Percentiles rank a stretch among this genome's conserved stretches.
These are phyloP conservation scores for Potentilla sterilis DNA, from an alignment of 306 rosid genomes.

Conservation along the genomic window DNA sequence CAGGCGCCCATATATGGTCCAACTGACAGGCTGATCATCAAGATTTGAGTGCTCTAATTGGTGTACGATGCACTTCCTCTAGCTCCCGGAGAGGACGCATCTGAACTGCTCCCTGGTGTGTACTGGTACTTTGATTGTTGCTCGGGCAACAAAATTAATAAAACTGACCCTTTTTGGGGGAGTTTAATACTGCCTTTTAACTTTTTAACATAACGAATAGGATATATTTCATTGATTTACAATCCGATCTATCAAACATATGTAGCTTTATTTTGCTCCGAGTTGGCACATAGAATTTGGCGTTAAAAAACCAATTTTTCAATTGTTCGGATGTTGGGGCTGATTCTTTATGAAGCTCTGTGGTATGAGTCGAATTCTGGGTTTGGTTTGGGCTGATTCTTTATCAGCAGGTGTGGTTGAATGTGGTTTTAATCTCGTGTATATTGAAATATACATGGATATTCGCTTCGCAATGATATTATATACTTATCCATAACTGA, in stretches of 20 bases:
- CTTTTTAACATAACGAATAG: neutral
- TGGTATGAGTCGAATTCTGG: neutral
- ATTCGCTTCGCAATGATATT: neutral
- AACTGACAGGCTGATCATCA: conserved; percentile 27
- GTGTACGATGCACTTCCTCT: neutral
- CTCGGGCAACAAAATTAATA: conserved; percentile 23
- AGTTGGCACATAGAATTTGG: conserved; percentile 5
- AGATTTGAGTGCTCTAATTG: conserved; percentile 14
- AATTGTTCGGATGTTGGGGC: neutral
- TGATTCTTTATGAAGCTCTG: neutral
- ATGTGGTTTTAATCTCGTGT: neutral
- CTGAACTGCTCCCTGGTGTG: conserved; percentile 23
- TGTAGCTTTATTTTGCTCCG: neutral
- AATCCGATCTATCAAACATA: neutral
- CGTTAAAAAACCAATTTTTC: neutral
- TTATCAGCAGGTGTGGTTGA: neutral
- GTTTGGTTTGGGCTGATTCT: neutral
- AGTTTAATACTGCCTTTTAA: conserved; percentile 14
- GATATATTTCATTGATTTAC: conserved; percentile 24
- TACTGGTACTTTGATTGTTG: conserved; percentile 16
- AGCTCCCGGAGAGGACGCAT: neutral
- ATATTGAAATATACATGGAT: neutral
- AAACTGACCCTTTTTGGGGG: conserved; percentile 20
- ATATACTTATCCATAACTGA: too few relatives aligned
- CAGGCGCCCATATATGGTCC: conserved; percentile 33